Base-by-base conservation (phyloP, 805 yeast genomes). In the Suhomyces vadensis region DNA sequence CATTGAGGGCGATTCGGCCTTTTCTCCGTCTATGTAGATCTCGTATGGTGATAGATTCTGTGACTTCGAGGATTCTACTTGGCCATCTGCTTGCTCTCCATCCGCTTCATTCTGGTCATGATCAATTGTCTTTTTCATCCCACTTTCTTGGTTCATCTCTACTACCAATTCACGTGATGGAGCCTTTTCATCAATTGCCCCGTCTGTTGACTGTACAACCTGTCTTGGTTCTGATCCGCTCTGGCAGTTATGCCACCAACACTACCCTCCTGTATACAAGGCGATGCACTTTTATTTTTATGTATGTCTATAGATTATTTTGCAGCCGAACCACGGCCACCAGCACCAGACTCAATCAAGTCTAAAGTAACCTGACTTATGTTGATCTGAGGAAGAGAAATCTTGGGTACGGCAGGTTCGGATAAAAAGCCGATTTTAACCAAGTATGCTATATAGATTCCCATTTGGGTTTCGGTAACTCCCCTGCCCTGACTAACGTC, bases 391-490 rank as follows among this genome's bases (percentile, higher is more conserved):
- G 96, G 96, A 48, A 89, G 67, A 10, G 50, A 38, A 43, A 50
- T 51, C 8, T 81, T 83, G 9, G 52, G 40, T 2, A 55, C 56
- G 1, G 74, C 54, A 42, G 97, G 92, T 14, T 67, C 54, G 26
- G 87, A 85, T 58, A 94, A 73, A 69, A 85, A 94, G 0, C 95
- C 96, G 54, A 85, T 82, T 55, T 82, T 80, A 46, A 80, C 77
- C 63, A 94, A 76, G 67, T 90, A 94, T 16, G 94, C 73, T 51
- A 92, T 76, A 64, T 92, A 94, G 42, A 80, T 67, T 20, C 91
- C 90, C 69, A 89, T 69, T 52, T 81, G 84, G 22, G 73, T 70
- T 19, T 66, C 62, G 44, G 80, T 80, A n/a, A 90, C 85, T 39
- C 97, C 97, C 41, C 69, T 75, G 7, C 97, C 97, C 1, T 65